Evolutionary conservation across 768 basidiomycete species (phyloP).

Genomic region (Collybiopsis confluens): DNA sequence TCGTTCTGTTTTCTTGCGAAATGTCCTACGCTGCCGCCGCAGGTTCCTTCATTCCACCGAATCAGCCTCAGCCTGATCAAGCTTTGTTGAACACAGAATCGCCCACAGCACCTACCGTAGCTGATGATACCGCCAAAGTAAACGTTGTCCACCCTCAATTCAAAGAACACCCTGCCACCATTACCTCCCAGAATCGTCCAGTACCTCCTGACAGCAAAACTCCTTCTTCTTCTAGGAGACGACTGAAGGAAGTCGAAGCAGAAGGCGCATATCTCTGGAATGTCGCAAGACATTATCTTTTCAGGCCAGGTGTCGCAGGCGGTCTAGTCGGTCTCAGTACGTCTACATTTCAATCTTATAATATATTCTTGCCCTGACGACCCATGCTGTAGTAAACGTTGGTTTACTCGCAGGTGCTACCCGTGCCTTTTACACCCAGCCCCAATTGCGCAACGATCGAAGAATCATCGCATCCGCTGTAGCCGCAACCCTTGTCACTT

Average conservation of each 20-base stretch:
- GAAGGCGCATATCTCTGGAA: constrained; percentile 53
- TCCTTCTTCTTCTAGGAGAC: no score
- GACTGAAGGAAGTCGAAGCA: constrained; percentile 38
- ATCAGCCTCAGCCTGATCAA: constrained; percentile 61
- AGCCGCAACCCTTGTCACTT: constrained; percentile 50
- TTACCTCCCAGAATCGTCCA: constrained; percentile 17
- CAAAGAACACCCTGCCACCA: constrained; percentile 41
- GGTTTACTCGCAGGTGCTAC: constrained; percentile 61
- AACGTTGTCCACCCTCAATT: constrained; percentile 50
- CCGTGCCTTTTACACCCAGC: constrained; percentile 60
- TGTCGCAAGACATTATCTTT: constrained; percentile 45
- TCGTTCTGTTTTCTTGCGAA: constrained; percentile 6
- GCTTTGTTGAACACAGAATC: constrained; percentile 54
- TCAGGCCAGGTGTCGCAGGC: constrained; percentile 67
- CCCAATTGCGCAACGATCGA: constrained; percentile 55
- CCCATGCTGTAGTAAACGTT: constrained; percentile 52
- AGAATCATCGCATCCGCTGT: constrained; percentile 48
- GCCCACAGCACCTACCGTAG: constrained; percentile 27
- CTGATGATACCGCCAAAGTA: constrained; percentile 51
- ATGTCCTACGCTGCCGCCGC: constrained; percentile 78
- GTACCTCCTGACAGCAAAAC: constrained; percentile 21
- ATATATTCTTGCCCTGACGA: not conserved
- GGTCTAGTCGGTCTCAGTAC: constrained; percentile 67
- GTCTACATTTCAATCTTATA: constrained; percentile 15
- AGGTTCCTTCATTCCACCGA: constrained; percentile 25